Base-by-base conservation (phyloP, 1,284 basidiomycete genomes). In the Chondrostereum purpureum region DNA sequence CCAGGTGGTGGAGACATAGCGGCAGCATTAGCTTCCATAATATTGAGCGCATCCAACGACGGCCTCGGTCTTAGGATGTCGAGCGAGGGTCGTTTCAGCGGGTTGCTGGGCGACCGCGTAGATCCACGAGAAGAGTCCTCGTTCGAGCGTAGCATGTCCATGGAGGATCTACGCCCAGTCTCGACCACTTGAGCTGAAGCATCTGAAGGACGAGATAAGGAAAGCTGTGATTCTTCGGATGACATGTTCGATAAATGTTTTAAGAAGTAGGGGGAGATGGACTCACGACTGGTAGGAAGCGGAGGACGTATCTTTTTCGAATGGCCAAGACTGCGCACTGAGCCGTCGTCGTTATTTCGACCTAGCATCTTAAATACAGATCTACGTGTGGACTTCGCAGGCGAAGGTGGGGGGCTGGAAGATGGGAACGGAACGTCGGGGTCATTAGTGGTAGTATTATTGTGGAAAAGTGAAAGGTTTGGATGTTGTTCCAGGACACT, bases 341-440 rank as follows among this genome's bases (percentile, higher is more conserved):
- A 31, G n/a, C 27, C 27, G 27, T 31, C 27, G n/a, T 31, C 27
- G n/a, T 31, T 31, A 31, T n/a, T n/a, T 31, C 27, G 8, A n/a
- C 27, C n/a, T 8, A 31, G 27, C 27, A 31, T 31, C 27, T 70
- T 74, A 55, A 74, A 72, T 56, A 72, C 60, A 21, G 56, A 60
- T 46, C 64, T 57, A 42, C 66, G 67, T 35, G 52, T 49, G 48
- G 61, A 59, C 48, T 64, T 69, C 5, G 69, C 67, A 1, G 70
- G 72, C 0, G 78, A 80, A 31, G 63, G 57, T 0, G 77, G 76
- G 2, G 74, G 73, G 42, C 67, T 74, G 4, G 68, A 66, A 33
- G 59, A 56, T 31, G 66, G 57, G 46, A 64, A 58, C 41, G 60
- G 57, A 35, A 64, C 53, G 51, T 73, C 71, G 16, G 65, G 57